Conservation (phyloP, 371 early-diverging fungal species). For the Mucor mucedo region DNA sequence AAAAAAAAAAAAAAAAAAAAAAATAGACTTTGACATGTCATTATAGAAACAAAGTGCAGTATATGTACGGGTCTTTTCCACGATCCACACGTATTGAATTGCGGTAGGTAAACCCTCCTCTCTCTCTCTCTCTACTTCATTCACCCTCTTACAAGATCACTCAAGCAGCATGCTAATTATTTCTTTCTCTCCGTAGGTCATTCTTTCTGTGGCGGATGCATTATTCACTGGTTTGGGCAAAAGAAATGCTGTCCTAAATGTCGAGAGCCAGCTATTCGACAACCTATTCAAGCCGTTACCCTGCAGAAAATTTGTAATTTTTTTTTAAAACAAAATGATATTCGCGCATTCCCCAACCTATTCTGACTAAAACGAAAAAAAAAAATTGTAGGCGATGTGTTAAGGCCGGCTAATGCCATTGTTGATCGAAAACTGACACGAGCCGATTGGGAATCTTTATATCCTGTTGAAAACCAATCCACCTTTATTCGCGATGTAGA, state of each 20-base stretch:
- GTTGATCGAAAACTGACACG: neutral
- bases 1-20: neutral
- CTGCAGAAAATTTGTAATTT: conserved; percentile 16
- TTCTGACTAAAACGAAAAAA: neutral
- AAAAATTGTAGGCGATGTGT: conserved; percentile 4
- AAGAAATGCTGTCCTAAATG: conserved; percentile 19
- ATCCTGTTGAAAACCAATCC: conserved; percentile 12
- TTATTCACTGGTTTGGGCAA: conserved; percentile 11
- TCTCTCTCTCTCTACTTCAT: too few relatives aligned
- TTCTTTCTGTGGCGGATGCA: conserved; percentile 17
- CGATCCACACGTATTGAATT: conserved; percentile 11
- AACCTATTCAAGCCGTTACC: conserved; percentile 10
- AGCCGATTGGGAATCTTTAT: conserved; percentile 11
- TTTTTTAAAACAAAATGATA: neutral
- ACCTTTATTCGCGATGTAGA: conserved; percentile 14
- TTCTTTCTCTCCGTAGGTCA: conserved; percentile 6
- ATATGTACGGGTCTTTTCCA: conserved; percentile 4
- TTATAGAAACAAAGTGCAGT: conserved; percentile 7
- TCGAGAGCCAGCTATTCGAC: conserved; percentile 7
- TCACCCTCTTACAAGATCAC: too few relatives aligned
- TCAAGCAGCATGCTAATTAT: neutral
- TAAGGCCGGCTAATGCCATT: neutral
- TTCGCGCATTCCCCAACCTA: neutral
- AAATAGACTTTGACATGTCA: neutral
- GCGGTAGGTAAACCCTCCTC: conserved; percentile 6